Base-by-base conservation (phyloP, 2,329 filamentous ascomycete species). In the Aurifilum marmelostoma region DNA sequence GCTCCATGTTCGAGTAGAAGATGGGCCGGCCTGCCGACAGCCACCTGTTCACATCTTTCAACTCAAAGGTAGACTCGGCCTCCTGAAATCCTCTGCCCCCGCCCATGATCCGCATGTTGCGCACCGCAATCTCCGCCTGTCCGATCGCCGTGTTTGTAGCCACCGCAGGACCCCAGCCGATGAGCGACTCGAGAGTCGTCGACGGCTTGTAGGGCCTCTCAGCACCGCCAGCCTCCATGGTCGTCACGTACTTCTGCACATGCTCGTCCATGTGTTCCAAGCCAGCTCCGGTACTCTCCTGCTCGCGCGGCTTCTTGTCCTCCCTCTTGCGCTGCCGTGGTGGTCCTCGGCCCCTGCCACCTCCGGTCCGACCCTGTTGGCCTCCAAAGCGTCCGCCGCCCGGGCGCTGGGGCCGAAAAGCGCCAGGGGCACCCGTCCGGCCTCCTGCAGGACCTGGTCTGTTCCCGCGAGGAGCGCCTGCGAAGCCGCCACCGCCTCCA, bases 21-120 rank as follows among this genome's bases (percentile, higher is more conserved):
- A 80, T 69, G n/a, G 80, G 80, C 68, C 73, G 72, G 69, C 75
- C 75, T 43, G 75, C 64, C 18, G 63, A 66, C 59, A 72, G 74
- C 67, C 71, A 73, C 39, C 67, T 63, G 69, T 73, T 69, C 47
- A 76, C 74, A 12, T 76, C 77, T 39, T 71, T 65, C 18, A 75
- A 64, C 37, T 72, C 43, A 16, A 69, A 58, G 12, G 65, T 68
- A 66, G 76, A 69, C 52, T 73, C 52, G 65, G 75, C 67, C 41
- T 73, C 47, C 67, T 77, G 73, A 75, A 77, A 82, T 0, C 76
- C 65, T 59, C 73, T 68, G 6, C 78, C 81, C 67, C 80, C 78
- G 14, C 77, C 80, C 60, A 83, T 74, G 56, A 82, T 71, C 21
- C 81, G 77, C 75, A 82, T 79, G 71, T 77, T 75, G 21, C 78